phyloP scores from a whole-genome alignment of 2,329 filamentous ascomycete genomes.

The Macrophomina tecta region DNA sequence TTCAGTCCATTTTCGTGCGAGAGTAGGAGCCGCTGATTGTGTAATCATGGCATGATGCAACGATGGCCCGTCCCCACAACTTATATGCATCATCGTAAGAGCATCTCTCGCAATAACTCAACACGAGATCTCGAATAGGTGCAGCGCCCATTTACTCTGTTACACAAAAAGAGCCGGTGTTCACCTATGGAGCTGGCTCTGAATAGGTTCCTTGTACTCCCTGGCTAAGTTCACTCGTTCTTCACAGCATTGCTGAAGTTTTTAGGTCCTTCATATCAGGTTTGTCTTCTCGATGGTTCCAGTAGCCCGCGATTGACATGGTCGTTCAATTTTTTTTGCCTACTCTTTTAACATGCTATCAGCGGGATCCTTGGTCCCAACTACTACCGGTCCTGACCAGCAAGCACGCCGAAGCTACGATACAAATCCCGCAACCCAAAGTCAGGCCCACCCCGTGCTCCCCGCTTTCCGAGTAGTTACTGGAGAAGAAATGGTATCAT shows the following conservation, averaged over 20 bases:
- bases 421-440: conserved; percentile 6
- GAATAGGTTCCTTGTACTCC: too few relatives aligned
- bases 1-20: neutral
- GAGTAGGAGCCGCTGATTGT: neutral
- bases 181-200: too few relatives aligned
- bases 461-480: conserved; percentile 4
- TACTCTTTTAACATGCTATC: neutral
- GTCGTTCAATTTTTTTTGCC: neutral
- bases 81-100: too few relatives aligned
- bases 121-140: too few relatives aligned
- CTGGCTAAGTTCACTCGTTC: too few relatives aligned
- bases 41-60: neutral
- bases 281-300: neutral
- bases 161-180: too few relatives aligned
- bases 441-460: neutral
- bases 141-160: too few relatives aligned
- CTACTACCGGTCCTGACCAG: neutral
- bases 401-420: conserved; percentile 8
- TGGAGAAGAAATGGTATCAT: conserved; percentile 19
- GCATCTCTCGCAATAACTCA: too few relatives aligned
- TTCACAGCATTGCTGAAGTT: too few relatives aligned
- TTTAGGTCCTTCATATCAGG: too few relatives aligned
- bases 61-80: neutral
- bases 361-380: neutral
- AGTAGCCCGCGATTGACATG: neutral